Conservation (phyloP, 768 basidiomycete genomes). For the Harrya chromipes region DNA sequence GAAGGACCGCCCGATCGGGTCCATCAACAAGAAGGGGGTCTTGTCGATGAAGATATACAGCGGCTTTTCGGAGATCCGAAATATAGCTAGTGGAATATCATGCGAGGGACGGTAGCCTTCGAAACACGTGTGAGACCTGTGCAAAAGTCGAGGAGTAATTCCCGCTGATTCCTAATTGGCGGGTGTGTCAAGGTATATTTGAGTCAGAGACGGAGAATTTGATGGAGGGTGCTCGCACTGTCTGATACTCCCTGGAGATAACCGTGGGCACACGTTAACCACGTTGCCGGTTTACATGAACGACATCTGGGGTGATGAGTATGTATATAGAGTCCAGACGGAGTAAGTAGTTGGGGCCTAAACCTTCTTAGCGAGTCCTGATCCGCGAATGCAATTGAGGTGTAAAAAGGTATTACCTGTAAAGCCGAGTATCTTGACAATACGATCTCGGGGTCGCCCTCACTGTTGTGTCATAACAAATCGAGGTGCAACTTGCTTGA, state of each 20-base stretch:
- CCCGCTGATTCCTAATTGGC: neutral
- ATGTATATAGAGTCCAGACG: neutral
- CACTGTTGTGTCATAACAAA: too few relatives aligned
- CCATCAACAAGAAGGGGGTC: neutral
- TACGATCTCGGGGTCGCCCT: neutral
- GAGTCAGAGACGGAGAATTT: neutral
- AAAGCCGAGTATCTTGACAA: neutral
- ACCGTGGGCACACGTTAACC: constrained; percentile 13
- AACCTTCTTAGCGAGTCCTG: constrained; percentile 5
- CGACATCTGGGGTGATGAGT: neutral
- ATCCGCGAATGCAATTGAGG: neutral
- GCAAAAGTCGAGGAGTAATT: neutral
- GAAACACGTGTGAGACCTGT: neutral
- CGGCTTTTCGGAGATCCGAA: constrained; percentile 4
- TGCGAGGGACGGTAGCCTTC: neutral
- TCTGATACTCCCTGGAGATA: constrained; percentile 13
- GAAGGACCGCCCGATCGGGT: constrained; percentile 10
- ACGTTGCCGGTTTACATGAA: constrained; percentile 6
- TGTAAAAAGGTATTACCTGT: neutral
- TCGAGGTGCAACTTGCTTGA: too few relatives aligned
- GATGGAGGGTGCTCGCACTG: neutral
- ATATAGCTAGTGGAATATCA: neutral
- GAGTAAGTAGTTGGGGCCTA: too few relatives aligned
- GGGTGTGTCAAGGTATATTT: neutral
- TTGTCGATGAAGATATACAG: constrained; percentile 1